Base-by-base conservation (phyloP, 1,139 yeast genomes). In the Kodamaea sp. region DNA sequence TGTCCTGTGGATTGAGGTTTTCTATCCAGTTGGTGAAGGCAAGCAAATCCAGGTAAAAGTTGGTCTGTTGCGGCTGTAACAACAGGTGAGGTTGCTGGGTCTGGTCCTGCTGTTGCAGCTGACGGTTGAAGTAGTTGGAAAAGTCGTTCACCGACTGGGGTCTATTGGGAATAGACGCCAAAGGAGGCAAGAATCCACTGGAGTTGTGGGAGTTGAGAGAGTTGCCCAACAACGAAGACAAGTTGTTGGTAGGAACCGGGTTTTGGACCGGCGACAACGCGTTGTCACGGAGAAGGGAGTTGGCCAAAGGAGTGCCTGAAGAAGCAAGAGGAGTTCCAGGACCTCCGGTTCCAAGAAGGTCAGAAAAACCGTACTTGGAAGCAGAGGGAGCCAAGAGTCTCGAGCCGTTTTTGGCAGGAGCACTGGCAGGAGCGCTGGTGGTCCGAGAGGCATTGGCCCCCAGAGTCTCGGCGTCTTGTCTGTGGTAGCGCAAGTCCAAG, bases 21-120 rank as follows among this genome's bases (percentile, higher is more conserved):
- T 73, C 74, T 47, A 82, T 65, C 89, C 89, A 83, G 46, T 65
- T 66, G 44, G 77, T 71, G 46, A 78, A 72, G 36, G 73, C 70
- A 37, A 73, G 64, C 50, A 83, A 57, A 41, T 70, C 75, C 55
- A 52, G 63, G 46, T 61, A 66, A 41, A 67, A 68, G 34, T 46
- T 58, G 51, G 38, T 48, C 24, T 32, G 46, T 26, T 37, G 41
- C 15, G 42, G 49, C 21, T 34, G 47, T 29, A 37, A 48, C 16
- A 34, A 29, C 25, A 32, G 28, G 9, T 39, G 49, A 12, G 36
- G 49, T 23, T 41, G 50, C 26, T 42, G 32, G 27, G 25, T 39
- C 20, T 37, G 51, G n/a, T n/a, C n/a, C 18, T 42, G 50, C 19
- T 41, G 55, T 19, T 41, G 54, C 32, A 39, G 55, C 26, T 43